Evolutionary conservation across 169 alveolate genomes (phyloP).

Genomic region (Plasmodium billcollinsi): DNA sequence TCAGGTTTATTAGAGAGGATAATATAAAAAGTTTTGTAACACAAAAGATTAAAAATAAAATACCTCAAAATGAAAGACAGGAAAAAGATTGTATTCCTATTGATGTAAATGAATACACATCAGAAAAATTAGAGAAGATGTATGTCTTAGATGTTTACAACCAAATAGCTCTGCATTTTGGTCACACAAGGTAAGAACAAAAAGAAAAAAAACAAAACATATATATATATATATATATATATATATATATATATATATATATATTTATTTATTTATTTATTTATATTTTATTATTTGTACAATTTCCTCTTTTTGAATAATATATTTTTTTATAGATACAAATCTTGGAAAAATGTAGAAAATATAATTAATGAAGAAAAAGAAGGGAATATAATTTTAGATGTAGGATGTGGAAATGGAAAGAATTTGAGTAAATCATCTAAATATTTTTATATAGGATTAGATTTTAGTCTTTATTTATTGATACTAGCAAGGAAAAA

Average conservation of each 20-base stretch:
- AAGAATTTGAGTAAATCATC: conserved; percentile 91
- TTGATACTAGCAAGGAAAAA: conserved; percentile 86
- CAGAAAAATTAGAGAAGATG: conserved; percentile 23
- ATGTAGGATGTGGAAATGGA: conserved; percentile 99
- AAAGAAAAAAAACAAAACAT: neutral
- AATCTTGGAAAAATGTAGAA: conserved; percentile 97
- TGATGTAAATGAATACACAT: conserved; percentile 4
- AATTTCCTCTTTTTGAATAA: conserved; percentile 68
- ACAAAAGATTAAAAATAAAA: conserved; percentile 21
- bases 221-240: neutral
- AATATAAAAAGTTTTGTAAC: conserved; percentile 18
- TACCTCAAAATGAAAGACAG: conserved; percentile 18
- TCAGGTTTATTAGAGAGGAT: conserved; percentile 34
- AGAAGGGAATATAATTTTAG: conserved; percentile 92
- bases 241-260: neutral
- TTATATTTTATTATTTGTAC: conserved; percentile 6
- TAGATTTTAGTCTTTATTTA: conserved; percentile 92
- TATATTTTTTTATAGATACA: conserved; percentile 86
- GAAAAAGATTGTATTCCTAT: conserved; percentile 35
- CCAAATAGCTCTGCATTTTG: conserved; percentile 43
- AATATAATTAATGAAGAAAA: conserved; percentile 89
- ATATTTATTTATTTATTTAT: neutral
- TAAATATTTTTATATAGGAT: conserved; percentile 88
- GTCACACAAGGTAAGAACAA: conserved; percentile 35
- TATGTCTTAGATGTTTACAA: conserved; percentile 64